Evolutionary conservation across 2,329 filamentous ascomycete genomes (phyloP), one percentile per base, ranked within the genome.

Genomic region (Alternaria sp.): DNA sequence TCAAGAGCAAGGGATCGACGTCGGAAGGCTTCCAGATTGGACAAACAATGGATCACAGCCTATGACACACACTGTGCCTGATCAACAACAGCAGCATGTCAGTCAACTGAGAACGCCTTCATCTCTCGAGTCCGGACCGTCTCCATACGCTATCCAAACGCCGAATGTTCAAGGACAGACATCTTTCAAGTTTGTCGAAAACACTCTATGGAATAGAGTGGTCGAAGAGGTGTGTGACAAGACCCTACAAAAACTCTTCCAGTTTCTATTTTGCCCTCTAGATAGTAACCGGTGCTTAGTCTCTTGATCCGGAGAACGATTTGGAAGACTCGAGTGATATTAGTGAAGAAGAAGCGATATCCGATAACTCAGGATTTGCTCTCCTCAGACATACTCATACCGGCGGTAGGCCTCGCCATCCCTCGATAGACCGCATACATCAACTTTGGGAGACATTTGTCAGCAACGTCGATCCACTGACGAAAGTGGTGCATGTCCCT

Each of bases 371-470:
- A n/a, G 82, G 84, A 1, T 80, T 53, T 63, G 65, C 74, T 34
- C 64, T 77, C 43, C 60, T 58, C 36, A 60, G 36, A 16, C 54
- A 54, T 40, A n/a, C 45, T 38, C 52, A 55, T 22, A 54, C 57
- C n/a, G 85, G 92, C 65, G 76, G 91, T 48, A 79, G 83, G 20
- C 81, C 83, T 46, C 79, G 89, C 11, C 87, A 90, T 66, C 90
- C 91, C 0, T 81, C 86, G 5, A 84, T 87, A 0, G 83, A 86
- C 14, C 86, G 90, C 25, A 85, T 91, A 38, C 87, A 90, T 66
- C 83, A 84, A 54, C 83, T 93, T 11, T 93, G 91, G 91, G 88
- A 92, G 72, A 82, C 87, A 12, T 92, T 89, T 65, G 79, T 92
- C 10, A 87, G 64, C 9, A 61, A 59, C 34, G 56, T 65, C 18